A percentile compares a stretch with the other conserved stretches of the same genome.
phyloP scores from a whole-genome alignment of 202 grass and related monocot species.

The Panicum virgatum region DNA sequence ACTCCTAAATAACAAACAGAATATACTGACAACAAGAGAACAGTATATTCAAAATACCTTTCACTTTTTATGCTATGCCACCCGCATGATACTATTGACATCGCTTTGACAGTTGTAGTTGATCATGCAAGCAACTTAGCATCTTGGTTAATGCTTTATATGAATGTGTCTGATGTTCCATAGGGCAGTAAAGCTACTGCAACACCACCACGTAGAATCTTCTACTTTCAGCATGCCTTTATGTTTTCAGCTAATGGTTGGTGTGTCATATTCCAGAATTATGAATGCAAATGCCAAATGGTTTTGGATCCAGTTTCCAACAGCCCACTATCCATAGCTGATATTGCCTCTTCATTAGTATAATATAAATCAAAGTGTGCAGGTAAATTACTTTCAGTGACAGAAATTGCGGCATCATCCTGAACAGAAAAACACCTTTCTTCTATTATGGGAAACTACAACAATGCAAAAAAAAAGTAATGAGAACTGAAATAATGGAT shows the following conservation, averaged over 20 bases:
- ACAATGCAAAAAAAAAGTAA: neutral
- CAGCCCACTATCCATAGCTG: neutral
- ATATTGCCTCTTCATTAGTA: neutral
- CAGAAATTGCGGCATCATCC: neutral
- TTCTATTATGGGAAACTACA: neutral
- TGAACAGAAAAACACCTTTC: neutral
- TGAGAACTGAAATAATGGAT: neutral
- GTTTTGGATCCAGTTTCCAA: neutral
- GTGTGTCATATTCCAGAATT: neutral
- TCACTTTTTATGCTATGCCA: neutral
- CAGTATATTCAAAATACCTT: constrained; percentile 27
- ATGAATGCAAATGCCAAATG: neutral
- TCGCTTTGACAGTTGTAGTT: constrained; percentile 20
- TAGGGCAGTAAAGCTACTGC: neutral
- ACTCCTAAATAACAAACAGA: neutral
- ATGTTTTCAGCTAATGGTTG: constrained; percentile 15
- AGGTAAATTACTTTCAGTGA: constrained; percentile 13
- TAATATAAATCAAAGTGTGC: neutral
- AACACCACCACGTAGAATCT: constrained; percentile 27
- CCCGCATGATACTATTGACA: neutral
- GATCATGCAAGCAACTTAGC: constrained; percentile 6
- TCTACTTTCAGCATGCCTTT: neutral
- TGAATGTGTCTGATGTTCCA: constrained; percentile 12
- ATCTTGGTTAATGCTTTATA: neutral
- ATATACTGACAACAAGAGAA: neutral